Percentiles rank a stretch among this genome's conserved stretches.
Evolutionary conservation across 176 grass and related monocot genomes (phyloP).

Genomic region (Bromus sterilis): DNA sequence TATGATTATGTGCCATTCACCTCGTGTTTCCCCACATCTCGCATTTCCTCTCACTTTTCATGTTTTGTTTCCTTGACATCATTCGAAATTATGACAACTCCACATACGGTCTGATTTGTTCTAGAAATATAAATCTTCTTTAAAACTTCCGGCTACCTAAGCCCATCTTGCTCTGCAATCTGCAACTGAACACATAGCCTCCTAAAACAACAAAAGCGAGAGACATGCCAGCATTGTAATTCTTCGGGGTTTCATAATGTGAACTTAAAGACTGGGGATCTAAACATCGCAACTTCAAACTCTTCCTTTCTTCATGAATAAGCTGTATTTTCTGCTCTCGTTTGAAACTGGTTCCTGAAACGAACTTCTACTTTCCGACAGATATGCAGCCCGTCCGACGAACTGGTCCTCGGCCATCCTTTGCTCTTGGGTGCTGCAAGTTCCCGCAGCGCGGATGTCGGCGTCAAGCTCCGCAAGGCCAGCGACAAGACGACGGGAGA

Average conservation of each 20-base stretch:
- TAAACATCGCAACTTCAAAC: background rate
- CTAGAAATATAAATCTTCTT: background rate
- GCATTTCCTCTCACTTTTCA: background rate
- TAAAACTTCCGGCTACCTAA: background rate
- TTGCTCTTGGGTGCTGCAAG: slow-evolving; percentile 54
- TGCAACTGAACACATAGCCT: background rate
- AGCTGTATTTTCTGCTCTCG: background rate
- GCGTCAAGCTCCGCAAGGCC: slow-evolving; percentile 38
- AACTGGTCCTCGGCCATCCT: slow-evolving; percentile 38
- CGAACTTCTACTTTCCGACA: slow-evolving; percentile 13
- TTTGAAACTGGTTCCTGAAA: background rate
- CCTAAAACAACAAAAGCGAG: background rate
- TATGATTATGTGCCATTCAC: slow-evolving; percentile 1
- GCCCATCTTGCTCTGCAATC: background rate
- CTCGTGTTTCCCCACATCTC: background rate
- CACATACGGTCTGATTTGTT: background rate
- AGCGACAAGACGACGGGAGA: slow-evolving; percentile 4
- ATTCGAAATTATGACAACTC: background rate
- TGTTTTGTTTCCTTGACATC: background rate
- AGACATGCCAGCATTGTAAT: background rate
- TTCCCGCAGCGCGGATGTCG: slow-evolving; percentile 33
- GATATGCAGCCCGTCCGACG: slow-evolving; percentile 62
- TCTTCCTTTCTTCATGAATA: background rate
- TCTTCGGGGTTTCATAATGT: background rate
- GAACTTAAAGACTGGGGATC: background rate